These are phyloP conservation scores for Funneliformis mosseae DNA, from an alignment of 192 early-diverging fungal species.

Conservation along the genomic window DNA sequence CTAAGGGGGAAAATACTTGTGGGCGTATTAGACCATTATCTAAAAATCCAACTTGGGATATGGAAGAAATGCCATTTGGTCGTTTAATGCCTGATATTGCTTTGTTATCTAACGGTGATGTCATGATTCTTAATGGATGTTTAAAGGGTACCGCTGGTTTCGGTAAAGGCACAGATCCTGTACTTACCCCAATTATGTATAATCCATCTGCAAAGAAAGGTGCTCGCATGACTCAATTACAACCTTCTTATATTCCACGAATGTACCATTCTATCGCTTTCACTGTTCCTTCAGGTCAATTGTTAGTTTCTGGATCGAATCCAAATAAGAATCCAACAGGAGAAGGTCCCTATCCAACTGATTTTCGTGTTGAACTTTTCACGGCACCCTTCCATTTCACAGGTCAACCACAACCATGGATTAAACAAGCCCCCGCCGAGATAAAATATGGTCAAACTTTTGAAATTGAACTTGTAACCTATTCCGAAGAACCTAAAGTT, in stretches of 20 bases:
- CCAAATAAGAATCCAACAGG: slow-evolving; percentile 34
- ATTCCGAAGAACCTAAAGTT: background rate
- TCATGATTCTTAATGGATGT: slow-evolving; percentile 60
- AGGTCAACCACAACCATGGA: too few relatives aligned
- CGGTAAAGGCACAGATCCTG: slow-evolving; percentile 48
- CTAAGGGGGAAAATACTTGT: slow-evolving; percentile 44
- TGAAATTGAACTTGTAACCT: background rate
- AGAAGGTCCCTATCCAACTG: slow-evolving; percentile 48
- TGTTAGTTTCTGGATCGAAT: slow-evolving; percentile 47
- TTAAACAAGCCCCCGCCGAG: background rate
- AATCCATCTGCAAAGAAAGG: slow-evolving; percentile 49
- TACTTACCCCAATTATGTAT: slow-evolving; percentile 57
- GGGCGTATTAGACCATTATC: slow-evolving; percentile 49
- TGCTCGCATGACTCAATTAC: slow-evolving; percentile 43
- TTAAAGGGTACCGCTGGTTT: slow-evolving; percentile 55
- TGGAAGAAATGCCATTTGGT: slow-evolving; percentile 46
- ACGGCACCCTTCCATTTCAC: background rate
- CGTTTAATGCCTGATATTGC: slow-evolving; percentile 53
- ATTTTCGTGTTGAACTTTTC: slow-evolving; percentile 13
- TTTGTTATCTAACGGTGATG: slow-evolving; percentile 52
- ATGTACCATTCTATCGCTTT: slow-evolving; percentile 68
- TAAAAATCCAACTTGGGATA: slow-evolving; percentile 49
- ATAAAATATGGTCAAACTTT: background rate
- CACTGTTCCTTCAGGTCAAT: slow-evolving; percentile 44
- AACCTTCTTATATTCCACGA: slow-evolving; percentile 53